These are phyloP conservation scores for Pluteus cervinus DNA, from an alignment of 768 basidiomycete genomes.

Conservation along the genomic window DNA sequence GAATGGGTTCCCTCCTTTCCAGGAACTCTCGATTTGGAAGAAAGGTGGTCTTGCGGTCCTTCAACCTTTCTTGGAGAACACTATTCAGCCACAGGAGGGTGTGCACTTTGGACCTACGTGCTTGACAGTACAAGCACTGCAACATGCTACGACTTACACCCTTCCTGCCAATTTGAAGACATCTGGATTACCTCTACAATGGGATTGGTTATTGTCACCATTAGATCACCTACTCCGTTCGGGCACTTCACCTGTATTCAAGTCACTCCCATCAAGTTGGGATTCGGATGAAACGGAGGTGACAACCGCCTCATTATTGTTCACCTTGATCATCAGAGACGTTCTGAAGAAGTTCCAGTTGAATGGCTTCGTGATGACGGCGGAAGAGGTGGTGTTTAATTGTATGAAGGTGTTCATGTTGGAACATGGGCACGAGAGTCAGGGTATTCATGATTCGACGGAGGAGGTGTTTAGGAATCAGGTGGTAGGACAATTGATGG, in stretches of 20 bases:
- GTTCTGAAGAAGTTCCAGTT: slow-evolving; percentile 38
- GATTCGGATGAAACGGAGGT: slow-evolving; percentile 75
- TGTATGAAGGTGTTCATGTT: slow-evolving; percentile 97
- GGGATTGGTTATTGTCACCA: slow-evolving; percentile 66
- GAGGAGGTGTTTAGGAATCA: slow-evolving; percentile 81
- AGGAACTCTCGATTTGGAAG: slow-evolving; percentile 41
- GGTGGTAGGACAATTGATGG: slow-evolving; percentile 54
- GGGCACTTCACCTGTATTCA: slow-evolving; percentile 63
- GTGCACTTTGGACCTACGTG: slow-evolving; percentile 45
- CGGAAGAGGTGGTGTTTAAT: slow-evolving; percentile 59
- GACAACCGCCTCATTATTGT: slow-evolving; percentile 58
- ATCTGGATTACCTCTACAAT: slow-evolving; percentile 39
- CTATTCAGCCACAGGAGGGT: slow-evolving; percentile 35
- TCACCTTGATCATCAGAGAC: slow-evolving; percentile 47
- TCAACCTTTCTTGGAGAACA: slow-evolving; percentile 53
- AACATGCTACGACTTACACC: slow-evolving; percentile 48
- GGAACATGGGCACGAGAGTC: slow-evolving; percentile 86
- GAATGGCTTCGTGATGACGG: slow-evolving; percentile 33
- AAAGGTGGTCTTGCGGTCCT: slow-evolving; percentile 44
- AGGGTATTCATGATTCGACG: slow-evolving; percentile 39
- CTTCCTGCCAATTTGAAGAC: slow-evolving; percentile 24
- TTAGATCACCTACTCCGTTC: slow-evolving; percentile 80
- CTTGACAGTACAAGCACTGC: slow-evolving; percentile 50
- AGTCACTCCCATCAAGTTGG: slow-evolving; percentile 63
- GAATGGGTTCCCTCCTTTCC: slow-evolving; percentile 29